A percentile compares a stretch with the other conserved stretches of the same genome.
phyloP scores from a whole-genome alignment of 768 basidiomycete genomes.

The Galerina marginata region DNA sequence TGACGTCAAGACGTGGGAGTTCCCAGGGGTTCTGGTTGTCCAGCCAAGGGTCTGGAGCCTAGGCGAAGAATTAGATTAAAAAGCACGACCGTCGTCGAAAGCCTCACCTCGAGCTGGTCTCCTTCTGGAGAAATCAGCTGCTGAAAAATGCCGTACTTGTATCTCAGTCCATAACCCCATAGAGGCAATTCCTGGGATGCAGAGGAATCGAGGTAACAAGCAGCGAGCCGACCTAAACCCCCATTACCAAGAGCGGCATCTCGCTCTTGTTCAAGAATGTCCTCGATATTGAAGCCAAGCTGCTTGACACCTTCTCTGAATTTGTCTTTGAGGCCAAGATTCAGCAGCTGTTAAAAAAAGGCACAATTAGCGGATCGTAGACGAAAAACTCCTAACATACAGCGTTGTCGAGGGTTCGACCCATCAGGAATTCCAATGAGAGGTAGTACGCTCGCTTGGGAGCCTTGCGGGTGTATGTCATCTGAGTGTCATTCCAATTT shows the following conservation, averaged over 20 bases:
- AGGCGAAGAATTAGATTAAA: slow-evolving; percentile 5
- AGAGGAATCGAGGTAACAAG: slow-evolving; percentile 95
- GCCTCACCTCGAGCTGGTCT: slow-evolving; percentile 70
- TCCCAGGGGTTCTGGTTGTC: slow-evolving; percentile 91
- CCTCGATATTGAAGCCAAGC: slow-evolving; percentile 92
- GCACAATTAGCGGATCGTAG: slow-evolving; percentile 45
- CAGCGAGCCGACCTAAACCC: slow-evolving; percentile 93
- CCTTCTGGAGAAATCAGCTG: slow-evolving; percentile 87
- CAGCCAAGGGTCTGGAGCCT: slow-evolving; percentile 92
- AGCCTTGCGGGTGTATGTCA: slow-evolving; percentile 77
- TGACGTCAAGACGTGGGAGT: slow-evolving; percentile 83
- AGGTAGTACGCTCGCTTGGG: slow-evolving; percentile 95
- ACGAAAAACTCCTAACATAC: slow-evolving; percentile 46
- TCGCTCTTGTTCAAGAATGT: slow-evolving; percentile 85
- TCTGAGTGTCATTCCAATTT: slow-evolving; percentile 87
- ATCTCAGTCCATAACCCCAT: slow-evolving; percentile 94
- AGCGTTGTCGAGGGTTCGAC: slow-evolving; percentile 75
- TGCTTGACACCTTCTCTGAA: slow-evolving; percentile 70
- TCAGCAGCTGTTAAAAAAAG: slow-evolving; percentile 67
- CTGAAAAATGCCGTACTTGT: slow-evolving; percentile 97
- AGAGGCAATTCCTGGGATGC: slow-evolving; percentile 90
- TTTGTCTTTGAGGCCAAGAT: slow-evolving; percentile 81
- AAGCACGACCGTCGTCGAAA: background rate
- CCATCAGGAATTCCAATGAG: slow-evolving; percentile 92
- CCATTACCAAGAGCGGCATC: slow-evolving; percentile 97